A percentile compares a stretch with the other conserved stretches of the same genome.
Conservation (phyloP, 306 rosid genomes). For the Betula pendula region DNA sequence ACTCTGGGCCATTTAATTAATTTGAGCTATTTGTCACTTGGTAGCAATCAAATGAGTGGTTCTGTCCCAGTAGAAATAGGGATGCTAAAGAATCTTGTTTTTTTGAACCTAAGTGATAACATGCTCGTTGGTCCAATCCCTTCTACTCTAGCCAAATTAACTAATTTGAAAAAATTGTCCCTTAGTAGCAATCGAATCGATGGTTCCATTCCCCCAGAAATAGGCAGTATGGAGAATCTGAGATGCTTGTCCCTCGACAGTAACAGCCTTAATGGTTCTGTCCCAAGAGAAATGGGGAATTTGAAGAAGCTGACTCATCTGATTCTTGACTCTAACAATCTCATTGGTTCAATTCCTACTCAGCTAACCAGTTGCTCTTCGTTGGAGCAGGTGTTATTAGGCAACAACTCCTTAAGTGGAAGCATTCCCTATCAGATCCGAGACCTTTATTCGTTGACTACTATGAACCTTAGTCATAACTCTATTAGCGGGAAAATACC, state of each 20-base stretch:
- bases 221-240: background rate
- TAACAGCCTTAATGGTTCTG: too few species aligned
- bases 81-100: too few species aligned
- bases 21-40: rapidly evolving
- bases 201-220: background rate
- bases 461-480: background rate
- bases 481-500: background rate
- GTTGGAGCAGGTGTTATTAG: background rate
- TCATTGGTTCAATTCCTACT: background rate
- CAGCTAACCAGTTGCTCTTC: background rate
- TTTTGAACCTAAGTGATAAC: too few species aligned
- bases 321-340: background rate
- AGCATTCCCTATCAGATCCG: background rate
- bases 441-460: too few species aligned
- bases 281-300: background rate
- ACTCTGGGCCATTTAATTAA: background rate
- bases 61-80: background rate
- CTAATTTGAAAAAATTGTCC: background rate
- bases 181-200: background rate
- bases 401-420: background rate
- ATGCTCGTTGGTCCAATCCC: background rate
- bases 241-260: too few species aligned
- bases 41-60: background rate
- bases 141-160: background rate
- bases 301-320: background rate